Evolutionary conservation across 345 rosid species (phyloP), one percentile per base, ranked within the genome.

Genomic region (Bruguiera sexangula): DNA sequence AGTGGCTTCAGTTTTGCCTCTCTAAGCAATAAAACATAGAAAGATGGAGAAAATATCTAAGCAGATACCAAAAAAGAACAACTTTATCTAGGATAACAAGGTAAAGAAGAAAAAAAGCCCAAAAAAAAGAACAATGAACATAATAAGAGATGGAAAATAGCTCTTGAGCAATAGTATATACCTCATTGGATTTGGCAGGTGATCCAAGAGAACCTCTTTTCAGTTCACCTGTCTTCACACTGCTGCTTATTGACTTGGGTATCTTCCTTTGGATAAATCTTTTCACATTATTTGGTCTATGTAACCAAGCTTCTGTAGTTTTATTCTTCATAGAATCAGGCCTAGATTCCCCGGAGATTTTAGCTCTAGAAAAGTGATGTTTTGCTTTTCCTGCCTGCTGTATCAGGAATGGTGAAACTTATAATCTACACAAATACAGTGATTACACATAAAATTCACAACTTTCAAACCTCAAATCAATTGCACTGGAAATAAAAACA

Each of bases 351-450:
- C 68, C 65, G 50, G 78, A 60, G 61, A 59, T 36, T 53, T 32
- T 65, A 73, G 82, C 75, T 68, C 37, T 75, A 30, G 78, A 84
- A 68, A 66, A 77, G 69, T 79, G 67, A 27, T 66, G 79, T 70
- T 76, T 78, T 63, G 57, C 69, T 43, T 73, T 73, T 69, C 80
- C 92, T 29, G 67, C 81, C 94, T 89, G 83, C 57, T 13, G 50
- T 37, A 30, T 34, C 65, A 63, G 65, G 22, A 67, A 43, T 37
- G 22, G 4, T 3, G 19, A 43, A 43, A 43, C 50, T 21, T 56
- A 16, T 24, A 26, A 26, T 32, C 46, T 60, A 64, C 48, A 22
- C 26, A 43, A 13, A 43, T 43, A 3, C 19, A 43, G 50, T 13
- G 50, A 15, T 13, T 43, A 43, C 50, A 43, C 18, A 11, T 43